Evolutionary conservation across 129 eudicot genomes (phyloP).

Genomic region (Artemisia argyi): DNA sequence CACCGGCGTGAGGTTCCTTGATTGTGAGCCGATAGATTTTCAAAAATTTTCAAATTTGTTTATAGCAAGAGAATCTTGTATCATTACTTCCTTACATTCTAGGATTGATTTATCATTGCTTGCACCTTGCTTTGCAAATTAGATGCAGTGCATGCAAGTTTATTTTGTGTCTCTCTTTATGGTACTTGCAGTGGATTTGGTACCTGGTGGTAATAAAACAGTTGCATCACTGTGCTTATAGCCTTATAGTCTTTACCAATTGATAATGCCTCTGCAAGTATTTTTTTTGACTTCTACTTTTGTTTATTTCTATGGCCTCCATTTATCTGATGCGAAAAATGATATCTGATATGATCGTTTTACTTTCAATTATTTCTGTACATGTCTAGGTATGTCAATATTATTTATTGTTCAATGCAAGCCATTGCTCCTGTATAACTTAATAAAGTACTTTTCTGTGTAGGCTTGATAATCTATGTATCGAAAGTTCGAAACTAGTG

Average conservation of each 20-base stretch:
- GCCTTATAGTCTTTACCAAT: neutral
- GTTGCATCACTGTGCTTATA: neutral
- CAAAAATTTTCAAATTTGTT: neutral
- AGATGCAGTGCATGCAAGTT: conserved; percentile 14
- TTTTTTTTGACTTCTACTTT: neutral
- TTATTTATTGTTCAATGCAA: neutral
- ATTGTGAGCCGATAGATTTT: conserved; percentile 9
- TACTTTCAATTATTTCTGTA: too few species aligned
- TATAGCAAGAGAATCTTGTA: conserved; percentile 9
- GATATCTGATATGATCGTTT: neutral
- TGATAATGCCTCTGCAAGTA: neutral
- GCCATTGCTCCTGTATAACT: neutral
- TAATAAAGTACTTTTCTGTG: neutral
- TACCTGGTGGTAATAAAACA: conserved; percentile 3
- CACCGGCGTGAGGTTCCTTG: conserved; percentile 7
- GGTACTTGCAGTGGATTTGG: neutral
- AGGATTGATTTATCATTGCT: conserved; percentile 10
- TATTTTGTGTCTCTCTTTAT: neutral
- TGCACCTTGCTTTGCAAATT: conserved; percentile 23
- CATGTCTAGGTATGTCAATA: too few species aligned
- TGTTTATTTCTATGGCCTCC: neutral
- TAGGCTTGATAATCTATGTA: neutral
- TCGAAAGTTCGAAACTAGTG: too few species aligned
- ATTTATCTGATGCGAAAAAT: too few species aligned
- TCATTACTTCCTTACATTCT: neutral